These are phyloP conservation scores for Naganishia antarctica DNA, from an alignment of 768 basidiomycete species.

Conservation along the genomic window DNA sequence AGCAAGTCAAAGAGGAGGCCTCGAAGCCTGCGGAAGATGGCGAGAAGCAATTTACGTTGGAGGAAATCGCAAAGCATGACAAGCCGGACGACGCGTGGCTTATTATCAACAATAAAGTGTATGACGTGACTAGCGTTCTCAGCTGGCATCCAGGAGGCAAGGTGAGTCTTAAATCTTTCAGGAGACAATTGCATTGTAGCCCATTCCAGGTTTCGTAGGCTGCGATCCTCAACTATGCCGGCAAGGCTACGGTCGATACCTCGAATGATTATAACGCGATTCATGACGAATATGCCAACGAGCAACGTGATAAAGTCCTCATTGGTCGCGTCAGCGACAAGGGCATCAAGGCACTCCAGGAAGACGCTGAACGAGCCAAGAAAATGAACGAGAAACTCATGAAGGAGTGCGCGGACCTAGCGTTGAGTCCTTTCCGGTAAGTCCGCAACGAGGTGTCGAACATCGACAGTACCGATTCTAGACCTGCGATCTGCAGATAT, in stretches of 20 bases:
- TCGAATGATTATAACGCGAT: constrained; percentile 23
- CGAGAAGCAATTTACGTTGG: constrained; percentile 27
- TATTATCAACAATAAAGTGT: constrained; percentile 26
- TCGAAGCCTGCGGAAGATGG: background rate
- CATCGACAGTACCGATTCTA: no score
- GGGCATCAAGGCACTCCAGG: constrained; percentile 22
- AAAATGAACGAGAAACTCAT: constrained; percentile 12
- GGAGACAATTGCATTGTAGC: background rate
- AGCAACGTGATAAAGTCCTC: constrained; percentile 26
- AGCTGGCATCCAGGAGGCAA: constrained; percentile 26
- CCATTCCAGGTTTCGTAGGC: background rate
- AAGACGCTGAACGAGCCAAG: constrained; percentile 23
- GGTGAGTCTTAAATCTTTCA: background rate
- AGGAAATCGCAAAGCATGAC: constrained; percentile 28
- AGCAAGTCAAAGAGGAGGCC: constrained; percentile 7
- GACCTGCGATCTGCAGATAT: no score
- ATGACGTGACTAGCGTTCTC: constrained; percentile 24
- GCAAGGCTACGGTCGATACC: constrained; percentile 27
- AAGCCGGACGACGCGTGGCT: constrained; percentile 26
- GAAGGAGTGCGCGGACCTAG: constrained; percentile 21
- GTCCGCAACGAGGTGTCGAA: no score
- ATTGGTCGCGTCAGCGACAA: constrained; percentile 25
- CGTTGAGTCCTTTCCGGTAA: constrained; percentile 21
- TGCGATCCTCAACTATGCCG: constrained; percentile 27
- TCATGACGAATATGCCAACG: constrained; percentile 27